Base-by-base conservation (phyloP, 1,284 basidiomycete genomes). In the Moesziomyces sp. region DNA sequence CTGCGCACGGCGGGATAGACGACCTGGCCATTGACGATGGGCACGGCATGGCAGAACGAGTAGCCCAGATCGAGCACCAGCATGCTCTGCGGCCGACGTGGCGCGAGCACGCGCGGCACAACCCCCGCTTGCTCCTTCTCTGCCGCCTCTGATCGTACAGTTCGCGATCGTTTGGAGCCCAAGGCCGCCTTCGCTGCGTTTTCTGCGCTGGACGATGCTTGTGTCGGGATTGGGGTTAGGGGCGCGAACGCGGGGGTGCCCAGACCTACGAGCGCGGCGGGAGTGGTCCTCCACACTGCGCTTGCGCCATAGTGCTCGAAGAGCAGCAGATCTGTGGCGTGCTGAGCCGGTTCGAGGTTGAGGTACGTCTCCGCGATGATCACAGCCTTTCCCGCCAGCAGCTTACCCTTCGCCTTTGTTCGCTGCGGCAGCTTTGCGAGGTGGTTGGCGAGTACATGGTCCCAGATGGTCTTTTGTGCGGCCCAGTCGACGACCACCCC, bases 261-360 rank as follows among this genome's bases (percentile, higher is more conserved):
- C 26, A 68, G 35, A 4, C 46, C 57, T 1, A 52, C 60, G 28
- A 61, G 19, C 28, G 26, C 44, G n/a, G 65, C 62, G 58, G 67
- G 67, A 5, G 55, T 52, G 64, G 63, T 64, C 38, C 94, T 88
- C 84, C 89, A 88, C 83, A 93, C 93, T 48, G 92, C 90, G 46
- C 88, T 86, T 81, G 96, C 97, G 78, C 95, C 94, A 86, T 95
- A 98, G 84, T 97, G 94, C 81, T 98, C 95, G 79, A 97, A 97
- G 0, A 96, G 87, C 82, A 98, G 91, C 85, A 97, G 91, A 84
- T 97, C 95, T 74, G 94, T 94, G 43, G 92, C 89, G 45, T 93
- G 91, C 85, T 94, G 92, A 19, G 96, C 89, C 82, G 93, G 93
- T 19, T 93, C 92, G 11, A 96, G 86, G 84, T 96, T 93, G 87